Conservation (phyloP, 2,329 filamentous ascomycete genomes). For the Didymella pinodella region DNA sequence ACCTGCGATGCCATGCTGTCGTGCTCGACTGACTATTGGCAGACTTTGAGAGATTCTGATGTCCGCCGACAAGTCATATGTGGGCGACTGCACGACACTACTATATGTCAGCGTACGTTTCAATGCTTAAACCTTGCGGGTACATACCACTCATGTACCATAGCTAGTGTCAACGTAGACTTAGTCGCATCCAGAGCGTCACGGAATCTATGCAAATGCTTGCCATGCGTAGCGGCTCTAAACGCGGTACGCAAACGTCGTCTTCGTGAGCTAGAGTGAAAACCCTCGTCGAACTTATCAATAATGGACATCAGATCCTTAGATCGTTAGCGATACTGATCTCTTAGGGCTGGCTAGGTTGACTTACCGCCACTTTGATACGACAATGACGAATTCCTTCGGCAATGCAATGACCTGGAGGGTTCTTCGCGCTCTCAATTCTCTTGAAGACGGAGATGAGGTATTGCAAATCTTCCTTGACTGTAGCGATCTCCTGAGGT, state of each 20-base stretch:
- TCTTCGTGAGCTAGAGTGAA: slow-evolving; percentile 19
- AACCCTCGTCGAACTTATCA: slow-evolving; percentile 8
- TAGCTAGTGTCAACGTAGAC: slow-evolving; percentile 23
- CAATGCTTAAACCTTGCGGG: not conserved
- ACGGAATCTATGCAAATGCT: slow-evolving; percentile 23
- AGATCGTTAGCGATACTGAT: not conserved
- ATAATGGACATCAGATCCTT: slow-evolving; percentile 19
- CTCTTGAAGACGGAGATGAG: slow-evolving; percentile 22
- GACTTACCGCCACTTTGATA: slow-evolving; percentile 12
- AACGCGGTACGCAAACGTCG: slow-evolving; percentile 20
- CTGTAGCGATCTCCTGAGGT: slow-evolving; percentile 20
- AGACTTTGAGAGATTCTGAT: not conserved
- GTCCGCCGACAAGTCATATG: not conserved
- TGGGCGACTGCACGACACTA: slow-evolving; percentile 3
- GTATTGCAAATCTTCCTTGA: slow-evolving; percentile 26
- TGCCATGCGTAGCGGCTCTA: slow-evolving; percentile 19
- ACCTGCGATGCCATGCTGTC: not conserved
- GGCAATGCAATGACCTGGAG: slow-evolving; percentile 16
- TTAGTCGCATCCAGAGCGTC: slow-evolving; percentile 22
- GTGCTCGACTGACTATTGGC: not conserved
- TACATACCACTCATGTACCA: slow-evolving; percentile 22
- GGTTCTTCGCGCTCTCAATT: slow-evolving; percentile 7
- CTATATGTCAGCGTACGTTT: not conserved
- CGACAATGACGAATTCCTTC: slow-evolving; percentile 25
- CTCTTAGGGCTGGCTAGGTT: not conserved